Evolutionary conservation across 1,284 basidiomycete genomes (phyloP).

Genomic region (Lignosus rhinocerotis): DNA sequence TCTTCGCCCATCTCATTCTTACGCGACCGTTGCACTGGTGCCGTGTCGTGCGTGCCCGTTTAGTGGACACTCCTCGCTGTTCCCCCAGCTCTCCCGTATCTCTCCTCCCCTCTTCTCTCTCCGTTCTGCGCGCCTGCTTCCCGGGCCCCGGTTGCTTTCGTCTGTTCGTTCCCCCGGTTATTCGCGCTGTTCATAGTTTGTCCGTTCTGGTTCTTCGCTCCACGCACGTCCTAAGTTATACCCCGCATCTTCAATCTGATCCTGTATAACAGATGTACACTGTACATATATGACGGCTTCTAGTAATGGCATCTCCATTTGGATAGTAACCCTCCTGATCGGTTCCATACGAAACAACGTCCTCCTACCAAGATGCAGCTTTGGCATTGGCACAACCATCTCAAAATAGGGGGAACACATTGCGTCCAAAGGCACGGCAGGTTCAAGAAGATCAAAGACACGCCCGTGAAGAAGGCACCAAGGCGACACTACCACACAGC

Average conservation of each 20-base stretch:
- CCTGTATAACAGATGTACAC: slow-evolving; percentile 3
- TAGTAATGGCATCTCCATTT: background rate
- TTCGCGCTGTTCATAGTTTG: slow-evolving; percentile 12
- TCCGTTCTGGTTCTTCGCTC: slow-evolving; percentile 1
- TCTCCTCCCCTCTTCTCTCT: background rate
- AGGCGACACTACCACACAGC: no score
- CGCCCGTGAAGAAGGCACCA: no score
- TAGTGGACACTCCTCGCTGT: slow-evolving; percentile 5
- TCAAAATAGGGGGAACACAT: no score
- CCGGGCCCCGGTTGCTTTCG: slow-evolving; percentile 14
- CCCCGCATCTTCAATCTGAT: slow-evolving; percentile 14
- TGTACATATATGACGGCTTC: slow-evolving; percentile 11
- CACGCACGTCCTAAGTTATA: slow-evolving; percentile 18
- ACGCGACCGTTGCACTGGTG: slow-evolving; percentile 12
- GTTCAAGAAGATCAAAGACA: no score
- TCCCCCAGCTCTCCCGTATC: background rate
- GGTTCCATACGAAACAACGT: no score
- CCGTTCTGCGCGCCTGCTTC: slow-evolving; percentile 1
- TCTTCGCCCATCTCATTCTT: slow-evolving; percentile 13
- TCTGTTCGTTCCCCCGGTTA: slow-evolving; percentile 9
- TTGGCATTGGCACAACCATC: no score
- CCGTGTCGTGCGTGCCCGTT: slow-evolving; percentile 1
- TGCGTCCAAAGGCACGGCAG: no score
- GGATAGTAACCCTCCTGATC: no score
- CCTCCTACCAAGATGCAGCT: no score